These are phyloP conservation scores for Penicillium cosmopolitanum DNA, from an alignment of 495 filamentous ascomycete genomes.

Conservation along the genomic window DNA sequence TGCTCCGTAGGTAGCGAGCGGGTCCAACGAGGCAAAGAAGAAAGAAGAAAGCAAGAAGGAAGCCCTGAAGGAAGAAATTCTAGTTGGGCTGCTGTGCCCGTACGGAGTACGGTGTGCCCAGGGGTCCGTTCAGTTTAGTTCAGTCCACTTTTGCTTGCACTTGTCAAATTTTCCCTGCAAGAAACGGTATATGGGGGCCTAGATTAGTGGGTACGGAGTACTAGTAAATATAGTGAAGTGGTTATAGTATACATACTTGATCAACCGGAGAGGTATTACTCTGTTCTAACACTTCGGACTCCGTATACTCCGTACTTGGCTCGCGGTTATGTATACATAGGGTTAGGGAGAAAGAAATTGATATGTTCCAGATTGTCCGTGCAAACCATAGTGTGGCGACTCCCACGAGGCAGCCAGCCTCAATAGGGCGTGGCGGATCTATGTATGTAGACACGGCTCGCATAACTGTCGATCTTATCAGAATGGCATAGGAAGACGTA, in stretches of 20 bases:
- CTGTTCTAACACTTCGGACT: too few relatives aligned
- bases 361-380: not conserved
- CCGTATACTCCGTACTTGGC: not conserved
- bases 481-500: not conserved
- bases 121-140: not conserved
- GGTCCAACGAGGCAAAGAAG: not conserved
- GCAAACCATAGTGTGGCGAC: not conserved
- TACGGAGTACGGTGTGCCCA: too few relatives aligned
- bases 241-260: too few relatives aligned
- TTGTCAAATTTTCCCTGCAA: not conserved
- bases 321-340: not conserved
- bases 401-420: slow-evolving; percentile 5
- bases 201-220: not conserved
- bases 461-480: not conserved
- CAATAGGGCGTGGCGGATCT: not conserved
- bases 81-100: not conserved
- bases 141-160: not conserved
- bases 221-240: too few relatives aligned
- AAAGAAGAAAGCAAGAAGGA: not conserved
- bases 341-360: not conserved
- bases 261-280: too few relatives aligned
- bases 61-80: not conserved
- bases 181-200: not conserved
- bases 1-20: not conserved
- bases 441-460: not conserved